Conservation (phyloP, 179 eudicot species). For the Kewa caespitosa region DNA sequence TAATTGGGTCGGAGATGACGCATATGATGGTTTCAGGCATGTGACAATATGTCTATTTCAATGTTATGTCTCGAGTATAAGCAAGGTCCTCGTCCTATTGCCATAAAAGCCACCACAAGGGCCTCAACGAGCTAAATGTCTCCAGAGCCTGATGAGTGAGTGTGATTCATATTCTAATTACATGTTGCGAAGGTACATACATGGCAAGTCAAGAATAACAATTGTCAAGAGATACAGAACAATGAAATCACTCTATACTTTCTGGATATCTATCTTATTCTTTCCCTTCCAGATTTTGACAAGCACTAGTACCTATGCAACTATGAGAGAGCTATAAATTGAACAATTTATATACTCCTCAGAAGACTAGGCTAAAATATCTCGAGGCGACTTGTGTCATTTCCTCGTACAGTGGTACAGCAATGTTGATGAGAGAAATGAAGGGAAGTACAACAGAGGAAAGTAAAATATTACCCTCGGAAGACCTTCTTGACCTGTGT, state of each 20-base stretch:
- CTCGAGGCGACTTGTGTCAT: neutral
- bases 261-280: conserved; percentile 2
- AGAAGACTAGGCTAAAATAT: no score
- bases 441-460: no score
- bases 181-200: conserved; percentile 17
- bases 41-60: no score
- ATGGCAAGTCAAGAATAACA: neutral
- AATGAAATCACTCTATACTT: conserved; percentile 7
- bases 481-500: conserved; percentile 52
- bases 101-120: no score
- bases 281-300: conserved; percentile 6
- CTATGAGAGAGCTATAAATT: no score
- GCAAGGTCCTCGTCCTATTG: no score
- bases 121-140: no score
- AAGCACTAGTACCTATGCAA: conserved; percentile 1
- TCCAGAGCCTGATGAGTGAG: no score
- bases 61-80: no score
- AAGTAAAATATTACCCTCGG: conserved; percentile 17
- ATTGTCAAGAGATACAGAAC: conserved; percentile 8
- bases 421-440: neutral
- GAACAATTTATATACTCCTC: no score
- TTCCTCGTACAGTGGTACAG: neutral
- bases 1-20: no score
- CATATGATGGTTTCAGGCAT: no score
- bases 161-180: neutral